These are phyloP conservation scores for Myriosclerotinia scirpicola DNA, from an alignment of 2,329 filamentous ascomycete genomes.

Conservation along the genomic window DNA sequence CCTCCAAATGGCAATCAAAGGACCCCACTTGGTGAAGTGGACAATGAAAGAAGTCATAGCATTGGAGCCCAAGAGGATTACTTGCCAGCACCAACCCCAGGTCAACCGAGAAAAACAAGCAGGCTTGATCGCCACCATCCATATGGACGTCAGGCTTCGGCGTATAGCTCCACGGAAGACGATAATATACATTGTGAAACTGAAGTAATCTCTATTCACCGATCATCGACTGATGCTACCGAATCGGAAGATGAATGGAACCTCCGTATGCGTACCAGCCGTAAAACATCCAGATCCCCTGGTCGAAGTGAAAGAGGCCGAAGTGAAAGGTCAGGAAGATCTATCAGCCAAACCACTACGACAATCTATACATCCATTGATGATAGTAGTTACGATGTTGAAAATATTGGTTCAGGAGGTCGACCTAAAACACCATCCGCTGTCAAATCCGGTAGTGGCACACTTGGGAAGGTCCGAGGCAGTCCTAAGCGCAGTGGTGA, in stretches of 20 bases:
- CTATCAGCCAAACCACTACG: slow-evolving; percentile 73
- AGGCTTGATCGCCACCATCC: slow-evolving; percentile 72
- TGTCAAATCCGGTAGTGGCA: slow-evolving; percentile 52
- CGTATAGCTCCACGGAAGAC: slow-evolving; percentile 46
- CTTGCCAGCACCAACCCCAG: slow-evolving; percentile 89
- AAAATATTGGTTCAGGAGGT: slow-evolving; percentile 60
- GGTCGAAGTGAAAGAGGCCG: slow-evolving; percentile 58
- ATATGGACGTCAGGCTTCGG: slow-evolving; percentile 60
- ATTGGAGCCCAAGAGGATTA: slow-evolving; percentile 80
- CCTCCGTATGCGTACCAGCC: slow-evolving; percentile 69
- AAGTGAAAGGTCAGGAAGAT: slow-evolving; percentile 56
- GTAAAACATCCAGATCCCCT: slow-evolving; percentile 64
- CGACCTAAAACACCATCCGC: slow-evolving; percentile 55
- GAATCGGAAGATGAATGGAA: slow-evolving; percentile 74
- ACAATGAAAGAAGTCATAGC: slow-evolving; percentile 67
- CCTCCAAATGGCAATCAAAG: slow-evolving; percentile 78
- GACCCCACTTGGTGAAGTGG: slow-evolving; percentile 89
- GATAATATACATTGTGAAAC: slow-evolving; percentile 55
- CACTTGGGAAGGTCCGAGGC: slow-evolving; percentile 61
- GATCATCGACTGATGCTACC: slow-evolving; percentile 65
- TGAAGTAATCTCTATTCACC: slow-evolving; percentile 61
- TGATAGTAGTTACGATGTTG: slow-evolving; percentile 67
- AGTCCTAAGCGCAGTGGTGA: slow-evolving; percentile 57
- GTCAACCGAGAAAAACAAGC: slow-evolving; percentile 88
- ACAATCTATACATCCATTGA: slow-evolving; percentile 65